Base-by-base conservation (phyloP, 257 asterid species). In the Solanum rostratum region DNA sequence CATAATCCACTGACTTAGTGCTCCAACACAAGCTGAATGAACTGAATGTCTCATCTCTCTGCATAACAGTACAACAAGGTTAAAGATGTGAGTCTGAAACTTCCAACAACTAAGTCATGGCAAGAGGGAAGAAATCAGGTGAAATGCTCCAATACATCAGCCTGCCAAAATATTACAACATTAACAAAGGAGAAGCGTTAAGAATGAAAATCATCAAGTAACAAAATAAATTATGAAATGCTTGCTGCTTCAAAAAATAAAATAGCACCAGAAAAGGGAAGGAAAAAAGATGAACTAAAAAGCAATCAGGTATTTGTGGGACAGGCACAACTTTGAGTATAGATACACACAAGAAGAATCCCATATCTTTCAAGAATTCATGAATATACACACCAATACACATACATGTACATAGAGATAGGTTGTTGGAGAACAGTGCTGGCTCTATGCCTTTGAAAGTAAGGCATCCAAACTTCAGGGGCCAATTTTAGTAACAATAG, bases 51-150 rank as follows among this genome's bases (percentile, higher is more conserved):
- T 55, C 85, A 86, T 88, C 94, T 90, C 93, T 92, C 99, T 95
- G 98, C 97, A 94, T 83, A 95, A 95, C 93, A 95, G 93, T 92
- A 93, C 97, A 92, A 87, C 94, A 92, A 93, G 95, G 96, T 95
- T 95, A 87, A 85, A 89, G 88, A 96, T 87, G 97, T 94, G 98
- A 96, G 98, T 96, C 97, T 95, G 94, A 94, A 93, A 93, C 98
- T 91, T 96, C 98, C 92, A 96, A 92, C 94, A 93, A 92, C 92
- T 87, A 90, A 94, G 91, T 91, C 93, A 94, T 91, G 94, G 97
- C 93, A 93, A 93, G 91, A 92, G 93, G 92, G 88, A 85, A 92
- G 89, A 94, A 90, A 96, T 94, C 94, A 93, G 94, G 98, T 86
- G 91, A 92, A 88, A 89, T 86, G 94, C 98, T 93, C 99, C 99